Evolutionary conservation across 371 early-diverging fungal genomes (phyloP).

Genomic region (Mucor irregularis): DNA sequence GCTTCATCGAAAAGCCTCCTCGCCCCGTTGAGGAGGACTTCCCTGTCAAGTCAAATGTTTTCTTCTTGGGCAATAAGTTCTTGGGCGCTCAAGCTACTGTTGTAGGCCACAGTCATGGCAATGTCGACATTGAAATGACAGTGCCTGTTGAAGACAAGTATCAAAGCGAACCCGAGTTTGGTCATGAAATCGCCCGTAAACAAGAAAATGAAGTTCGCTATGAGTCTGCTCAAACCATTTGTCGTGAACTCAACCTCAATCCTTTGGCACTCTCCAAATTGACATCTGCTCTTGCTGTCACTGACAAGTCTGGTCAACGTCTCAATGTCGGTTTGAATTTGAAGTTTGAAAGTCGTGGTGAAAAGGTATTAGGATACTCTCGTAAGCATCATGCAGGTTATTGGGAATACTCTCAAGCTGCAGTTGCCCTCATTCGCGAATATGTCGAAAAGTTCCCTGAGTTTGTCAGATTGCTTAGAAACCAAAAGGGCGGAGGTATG

Average conservation of each 20-base stretch:
- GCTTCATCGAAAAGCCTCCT: slow-evolving; percentile 64
- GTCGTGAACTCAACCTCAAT: slow-evolving; percentile 61
- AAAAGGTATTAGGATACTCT: slow-evolving; percentile 87
- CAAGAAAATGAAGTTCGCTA: slow-evolving; percentile 51
- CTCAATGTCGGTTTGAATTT: slow-evolving; percentile 84
- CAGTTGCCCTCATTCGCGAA: slow-evolving; percentile 67
- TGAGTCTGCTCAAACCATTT: slow-evolving; percentile 65
- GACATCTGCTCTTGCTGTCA: slow-evolving; percentile 77
- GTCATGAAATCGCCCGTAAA: slow-evolving; percentile 49
- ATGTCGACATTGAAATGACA: slow-evolving; percentile 53
- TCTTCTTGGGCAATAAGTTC: slow-evolving; percentile 63
- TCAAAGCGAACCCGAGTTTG: slow-evolving; percentile 56
- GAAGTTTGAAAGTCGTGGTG: slow-evolving; percentile 85
- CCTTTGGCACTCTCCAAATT: slow-evolving; percentile 75
- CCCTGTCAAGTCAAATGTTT: slow-evolving; percentile 65
- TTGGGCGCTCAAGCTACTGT: slow-evolving; percentile 82
- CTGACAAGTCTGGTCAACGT: slow-evolving; percentile 55
- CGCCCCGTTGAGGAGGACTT: slow-evolving; percentile 62
- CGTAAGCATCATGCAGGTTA: slow-evolving; percentile 65
- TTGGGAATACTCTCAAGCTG: slow-evolving; percentile 87
- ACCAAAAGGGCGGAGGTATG: slow-evolving; percentile 35
- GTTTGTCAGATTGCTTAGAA: slow-evolving; percentile 66
- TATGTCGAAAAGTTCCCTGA: slow-evolving; percentile 77
- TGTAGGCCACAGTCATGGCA: slow-evolving; percentile 51
- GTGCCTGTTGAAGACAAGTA: slow-evolving; percentile 35